phyloP scores from a whole-genome alignment of 139 green algal species.

The Chlorella sp. region DNA sequence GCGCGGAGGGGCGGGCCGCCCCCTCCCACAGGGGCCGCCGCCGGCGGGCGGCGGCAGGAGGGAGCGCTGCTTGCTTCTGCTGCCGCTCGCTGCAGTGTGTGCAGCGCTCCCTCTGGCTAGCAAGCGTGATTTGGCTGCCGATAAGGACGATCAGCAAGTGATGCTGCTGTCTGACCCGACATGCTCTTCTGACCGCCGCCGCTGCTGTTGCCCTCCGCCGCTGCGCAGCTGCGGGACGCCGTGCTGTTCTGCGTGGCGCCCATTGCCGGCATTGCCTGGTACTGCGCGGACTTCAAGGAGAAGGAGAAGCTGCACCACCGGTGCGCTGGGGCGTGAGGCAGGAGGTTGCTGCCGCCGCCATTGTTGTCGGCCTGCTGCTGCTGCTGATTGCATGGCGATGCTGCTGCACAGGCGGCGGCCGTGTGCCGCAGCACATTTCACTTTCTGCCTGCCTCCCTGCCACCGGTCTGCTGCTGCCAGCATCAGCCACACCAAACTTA shows the following conservation, averaged over 20 bases:
- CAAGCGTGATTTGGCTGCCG: no score
- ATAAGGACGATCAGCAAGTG: no score
- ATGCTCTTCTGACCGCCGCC: not conserved
- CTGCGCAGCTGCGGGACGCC: slow-evolving; percentile 36
- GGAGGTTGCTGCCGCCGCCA: no score
- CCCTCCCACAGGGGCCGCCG: not conserved
- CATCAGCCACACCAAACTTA: no score
- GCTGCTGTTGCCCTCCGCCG: not conserved
- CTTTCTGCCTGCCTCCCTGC: no score
- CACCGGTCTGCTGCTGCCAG: no score
- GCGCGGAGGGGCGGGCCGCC: not conserved
- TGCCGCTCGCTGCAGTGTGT: not conserved
- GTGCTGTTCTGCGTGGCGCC: slow-evolving; percentile 37
- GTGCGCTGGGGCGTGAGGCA: slow-evolving; percentile 51
- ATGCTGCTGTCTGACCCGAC: no score
- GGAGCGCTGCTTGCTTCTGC: not conserved
- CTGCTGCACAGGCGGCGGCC: no score
- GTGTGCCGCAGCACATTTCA: no score
- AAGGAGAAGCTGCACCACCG: slow-evolving; percentile 84
- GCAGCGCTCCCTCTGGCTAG: no score
- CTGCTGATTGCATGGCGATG: no score
- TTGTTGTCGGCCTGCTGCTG: not conserved
- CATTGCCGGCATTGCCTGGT: slow-evolving; percentile 34
- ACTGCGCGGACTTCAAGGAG: slow-evolving; percentile 58
- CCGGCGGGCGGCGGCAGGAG: not conserved